phyloP scores from a whole-genome alignment of 176 grass and related monocot species.

The Oryza officinalis region DNA sequence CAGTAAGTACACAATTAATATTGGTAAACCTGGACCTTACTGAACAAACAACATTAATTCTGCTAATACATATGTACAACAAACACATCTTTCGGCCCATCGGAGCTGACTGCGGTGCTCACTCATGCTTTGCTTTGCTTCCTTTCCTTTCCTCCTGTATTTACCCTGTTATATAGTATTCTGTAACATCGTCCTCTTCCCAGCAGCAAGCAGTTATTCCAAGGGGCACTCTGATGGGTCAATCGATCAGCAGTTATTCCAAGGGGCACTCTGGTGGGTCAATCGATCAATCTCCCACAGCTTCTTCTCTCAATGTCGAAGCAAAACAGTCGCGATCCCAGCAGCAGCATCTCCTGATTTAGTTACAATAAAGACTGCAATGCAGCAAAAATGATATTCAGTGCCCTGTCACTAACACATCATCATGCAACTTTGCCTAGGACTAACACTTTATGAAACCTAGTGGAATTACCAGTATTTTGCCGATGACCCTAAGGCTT shows the following conservation, averaged over 20 bases:
- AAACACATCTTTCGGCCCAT: conserved; percentile 40
- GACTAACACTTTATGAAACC: neutral
- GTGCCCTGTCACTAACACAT: neutral
- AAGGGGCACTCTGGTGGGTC: neutral
- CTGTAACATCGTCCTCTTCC: conserved; percentile 13
- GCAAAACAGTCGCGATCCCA: conserved; percentile 16
- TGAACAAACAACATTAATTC: conserved; percentile 37
- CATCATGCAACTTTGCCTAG: neutral
- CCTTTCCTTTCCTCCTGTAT: conserved; percentile 6
- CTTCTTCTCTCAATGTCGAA: conserved; percentile 16
- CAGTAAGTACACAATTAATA: conserved; percentile 9
- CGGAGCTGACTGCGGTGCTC: conserved; percentile 29
- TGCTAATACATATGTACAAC: conserved; percentile 62
- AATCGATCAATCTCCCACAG: neutral
- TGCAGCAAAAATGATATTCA: neutral
- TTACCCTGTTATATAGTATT: conserved; percentile 28
- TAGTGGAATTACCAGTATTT: conserved; percentile 53
- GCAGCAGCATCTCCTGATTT: conserved; percentile 33
- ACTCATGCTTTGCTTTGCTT: conserved; percentile 32
- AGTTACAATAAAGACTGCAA: conserved; percentile 40
- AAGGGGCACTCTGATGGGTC: conserved; percentile 5
- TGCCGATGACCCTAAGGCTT: conserved; percentile 51
- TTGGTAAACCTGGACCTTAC: conserved; percentile 9
- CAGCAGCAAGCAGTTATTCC: conserved; percentile 37
- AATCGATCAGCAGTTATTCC: conserved; percentile 50